Conservation (phyloP, 257 asterid genomes). For the Dorcoceras hygrometricum region DNA sequence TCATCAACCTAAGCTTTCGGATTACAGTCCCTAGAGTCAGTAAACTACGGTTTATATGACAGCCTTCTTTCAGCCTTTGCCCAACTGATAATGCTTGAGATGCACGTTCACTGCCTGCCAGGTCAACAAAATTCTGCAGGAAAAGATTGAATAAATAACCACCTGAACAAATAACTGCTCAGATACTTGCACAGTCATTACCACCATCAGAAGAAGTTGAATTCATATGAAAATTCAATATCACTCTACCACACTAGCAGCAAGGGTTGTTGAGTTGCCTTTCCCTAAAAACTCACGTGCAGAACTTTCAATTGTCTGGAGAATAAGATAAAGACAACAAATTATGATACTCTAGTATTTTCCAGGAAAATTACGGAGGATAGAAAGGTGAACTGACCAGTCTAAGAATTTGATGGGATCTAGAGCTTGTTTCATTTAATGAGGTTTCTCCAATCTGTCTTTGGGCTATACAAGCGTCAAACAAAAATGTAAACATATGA, state of each 20-base stretch:
- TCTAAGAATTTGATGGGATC: constrained; percentile 99
- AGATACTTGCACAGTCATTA: constrained; percentile 13
- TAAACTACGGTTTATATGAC: constrained; percentile 98
- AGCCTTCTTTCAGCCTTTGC: constrained; percentile 97
- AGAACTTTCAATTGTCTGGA: constrained; percentile 95
- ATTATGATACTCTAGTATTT: neutral
- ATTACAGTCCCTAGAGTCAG: constrained; percentile 86
- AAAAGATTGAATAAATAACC: constrained; percentile 23
- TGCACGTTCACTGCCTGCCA: constrained; percentile 99
- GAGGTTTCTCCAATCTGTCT: constrained; percentile 92
- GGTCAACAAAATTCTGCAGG: constrained; percentile 94
- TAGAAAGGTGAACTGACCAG: constrained; percentile 52
- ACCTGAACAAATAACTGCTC: neutral
- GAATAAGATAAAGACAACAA: constrained; percentile 11
- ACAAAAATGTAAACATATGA: constrained; percentile 14
- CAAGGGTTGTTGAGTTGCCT: constrained; percentile 92
- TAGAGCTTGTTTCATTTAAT: constrained; percentile 90
- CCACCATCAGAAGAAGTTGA: constrained; percentile 22
- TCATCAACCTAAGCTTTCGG: constrained; percentile 81
- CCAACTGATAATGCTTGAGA: constrained; percentile 94
- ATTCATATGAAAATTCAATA: constrained; percentile 22
- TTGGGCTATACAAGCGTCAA: constrained; percentile 51
- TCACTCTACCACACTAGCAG: constrained; percentile 89
- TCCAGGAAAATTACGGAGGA: neutral
- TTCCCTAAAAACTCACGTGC: constrained; percentile 96